Evolutionary conservation across 2,329 filamentous ascomycete species (phyloP).

Genomic region (Sordariomycetes sp.): DNA sequence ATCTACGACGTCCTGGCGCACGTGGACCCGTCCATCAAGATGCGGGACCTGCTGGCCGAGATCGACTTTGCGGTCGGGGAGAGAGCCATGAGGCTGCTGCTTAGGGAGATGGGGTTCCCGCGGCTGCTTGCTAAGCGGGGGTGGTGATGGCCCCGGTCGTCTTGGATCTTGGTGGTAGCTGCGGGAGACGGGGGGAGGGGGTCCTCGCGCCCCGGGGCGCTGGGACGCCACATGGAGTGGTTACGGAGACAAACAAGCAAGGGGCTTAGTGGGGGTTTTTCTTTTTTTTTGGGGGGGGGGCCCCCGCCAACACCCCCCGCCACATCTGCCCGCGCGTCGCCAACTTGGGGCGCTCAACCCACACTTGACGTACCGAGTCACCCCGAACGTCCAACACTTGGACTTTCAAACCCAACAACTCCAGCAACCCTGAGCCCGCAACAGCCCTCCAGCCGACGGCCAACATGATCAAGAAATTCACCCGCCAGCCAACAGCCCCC

Average conservation of each 20-base stretch:
- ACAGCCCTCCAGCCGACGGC: not conserved
- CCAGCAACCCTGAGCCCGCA: not conserved
- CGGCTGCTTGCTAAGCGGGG: not conserved
- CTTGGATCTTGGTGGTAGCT: not conserved
- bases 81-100: not conserved
- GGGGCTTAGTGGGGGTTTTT: not conserved
- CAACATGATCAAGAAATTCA: slow-evolving; percentile 4
- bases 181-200: too few species aligned
- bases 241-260: too few species aligned
- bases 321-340: not conserved
- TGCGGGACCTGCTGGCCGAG: not conserved
- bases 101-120: not conserved
- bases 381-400: not conserved
- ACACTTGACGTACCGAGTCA: too few species aligned
- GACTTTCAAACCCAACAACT: not conserved
- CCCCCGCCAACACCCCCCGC: too few species aligned
- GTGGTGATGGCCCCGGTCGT: not conserved
- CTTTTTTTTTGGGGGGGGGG: not conserved
- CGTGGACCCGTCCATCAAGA: not conserved
- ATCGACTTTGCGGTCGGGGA: not conserved
- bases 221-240: too few species aligned
- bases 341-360: too few species aligned
- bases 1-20: not conserved
- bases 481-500: slow-evolving; percentile 9
- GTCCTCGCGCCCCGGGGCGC: too few species aligned